A percentile compares a stretch with the other conserved stretches of the same genome.
Evolutionary conservation across 2,329 filamentous ascomycete species (phyloP).

Genomic region (Aspergillus texensis): DNA sequence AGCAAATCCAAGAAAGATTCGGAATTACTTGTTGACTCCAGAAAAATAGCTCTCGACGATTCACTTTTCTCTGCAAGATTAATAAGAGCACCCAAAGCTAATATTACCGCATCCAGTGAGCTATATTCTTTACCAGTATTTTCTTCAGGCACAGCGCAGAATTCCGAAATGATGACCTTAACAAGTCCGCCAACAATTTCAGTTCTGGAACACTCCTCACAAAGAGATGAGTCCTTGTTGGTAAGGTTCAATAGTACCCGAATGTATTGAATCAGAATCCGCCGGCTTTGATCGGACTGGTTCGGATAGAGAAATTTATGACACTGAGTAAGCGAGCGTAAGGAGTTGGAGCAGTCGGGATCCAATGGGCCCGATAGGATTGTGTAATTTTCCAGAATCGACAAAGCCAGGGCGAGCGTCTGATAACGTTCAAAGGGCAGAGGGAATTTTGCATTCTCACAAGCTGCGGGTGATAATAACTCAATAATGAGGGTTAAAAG

Average conservation of each 20-base stretch:
- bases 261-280: conserved; percentile 51
- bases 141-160: conserved; percentile 32
- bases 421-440: conserved; percentile 23
- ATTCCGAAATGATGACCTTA: conserved; percentile 38
- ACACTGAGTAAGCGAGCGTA: conserved; percentile 35
- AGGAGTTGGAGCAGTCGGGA: conserved; percentile 28
- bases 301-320: conserved; percentile 43
- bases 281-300: conserved; percentile 20
- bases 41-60: conserved; percentile 57
- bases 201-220: conserved; percentile 63
- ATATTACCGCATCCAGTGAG: conserved; percentile 71
- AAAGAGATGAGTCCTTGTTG: conserved; percentile 74
- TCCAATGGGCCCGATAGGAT: conserved; percentile 30
- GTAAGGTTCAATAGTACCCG: conserved; percentile 82
- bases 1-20: conserved; percentile 60
- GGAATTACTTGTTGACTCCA: conserved; percentile 41
- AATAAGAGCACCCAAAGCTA: conserved; percentile 80
- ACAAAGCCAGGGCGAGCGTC: conserved; percentile 33
- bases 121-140: conserved; percentile 49
- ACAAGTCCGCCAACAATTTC: conserved; percentile 42
- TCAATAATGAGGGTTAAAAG: conserved; percentile 34
- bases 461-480: conserved; percentile 27
- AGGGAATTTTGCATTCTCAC: conserved; percentile 1
- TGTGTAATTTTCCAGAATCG: conserved; percentile 43
- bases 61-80: conserved; percentile 82